phyloP scores from a whole-genome alignment of 2,329 filamentous ascomycete species.

The Fusarium pseudograminearum region DNA sequence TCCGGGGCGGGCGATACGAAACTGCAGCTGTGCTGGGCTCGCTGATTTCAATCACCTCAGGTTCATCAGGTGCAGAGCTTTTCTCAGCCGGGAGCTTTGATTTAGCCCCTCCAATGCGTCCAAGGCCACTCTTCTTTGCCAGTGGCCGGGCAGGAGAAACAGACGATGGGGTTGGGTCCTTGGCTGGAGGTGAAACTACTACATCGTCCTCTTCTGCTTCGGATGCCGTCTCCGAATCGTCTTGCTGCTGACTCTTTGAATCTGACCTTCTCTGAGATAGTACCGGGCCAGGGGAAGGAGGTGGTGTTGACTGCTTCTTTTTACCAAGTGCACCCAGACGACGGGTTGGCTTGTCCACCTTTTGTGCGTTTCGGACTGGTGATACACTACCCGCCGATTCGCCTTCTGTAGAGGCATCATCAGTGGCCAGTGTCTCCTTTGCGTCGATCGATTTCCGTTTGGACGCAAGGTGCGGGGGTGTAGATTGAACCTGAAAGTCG shows the following conservation, averaged over 20 bases:
- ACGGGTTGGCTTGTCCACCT: constrained; percentile 31
- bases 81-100: constrained; percentile 34
- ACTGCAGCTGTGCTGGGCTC: constrained; percentile 15
- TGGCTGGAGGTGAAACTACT: constrained; percentile 41
- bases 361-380: constrained; percentile 21
- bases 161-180: constrained; percentile 35
- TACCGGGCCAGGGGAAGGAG: constrained; percentile 37
- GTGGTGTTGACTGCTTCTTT: constrained; percentile 49
- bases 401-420: constrained; percentile 52
- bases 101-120: constrained; percentile 57
- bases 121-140: constrained; percentile 52
- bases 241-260: constrained; percentile 19
- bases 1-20: constrained; percentile 35
- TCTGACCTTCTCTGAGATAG: constrained; percentile 10
- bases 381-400: constrained; percentile 34
- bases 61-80: constrained; percentile 8
- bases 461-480: constrained; percentile 56
- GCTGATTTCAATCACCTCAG: constrained; percentile 15
- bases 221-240: constrained; percentile 59
- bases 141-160: constrained; percentile 42
- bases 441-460: constrained; percentile 40
- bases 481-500: constrained; percentile 65
- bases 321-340: constrained; percentile 55
- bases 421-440: constrained; percentile 25
- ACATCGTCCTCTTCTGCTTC: constrained; percentile 54